Evolutionary conservation across 768 basidiomycete species (phyloP).

Genomic region (Agrocybe pediades): DNA sequence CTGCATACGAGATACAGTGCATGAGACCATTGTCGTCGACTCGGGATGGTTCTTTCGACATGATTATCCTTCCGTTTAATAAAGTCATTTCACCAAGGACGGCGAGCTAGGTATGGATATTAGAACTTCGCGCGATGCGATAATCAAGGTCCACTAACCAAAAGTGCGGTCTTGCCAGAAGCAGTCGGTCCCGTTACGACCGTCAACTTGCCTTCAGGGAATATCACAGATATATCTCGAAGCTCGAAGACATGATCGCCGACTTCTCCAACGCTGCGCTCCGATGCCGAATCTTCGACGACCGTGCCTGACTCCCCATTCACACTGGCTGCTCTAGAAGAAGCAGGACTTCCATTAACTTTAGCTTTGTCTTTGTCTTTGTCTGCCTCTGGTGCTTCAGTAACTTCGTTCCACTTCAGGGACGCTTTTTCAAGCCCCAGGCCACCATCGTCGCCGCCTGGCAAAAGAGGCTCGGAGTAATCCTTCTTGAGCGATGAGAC

Average conservation of each 20-base stretch:
- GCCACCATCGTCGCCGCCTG: conserved; percentile 36
- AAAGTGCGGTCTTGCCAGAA: conserved; percentile 78
- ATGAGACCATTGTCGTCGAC: conserved; percentile 63
- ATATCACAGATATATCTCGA: conserved; percentile 62
- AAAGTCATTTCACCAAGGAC: conserved; percentile 73
- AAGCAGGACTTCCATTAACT: conserved; percentile 3
- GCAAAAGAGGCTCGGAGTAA: conserved; percentile 25
- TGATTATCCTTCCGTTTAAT: conserved; percentile 49
- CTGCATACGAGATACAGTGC: conserved; percentile 70
- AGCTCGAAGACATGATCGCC: conserved; percentile 65
- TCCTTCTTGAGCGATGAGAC: conserved; percentile 64
- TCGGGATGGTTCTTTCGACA: conserved; percentile 63
- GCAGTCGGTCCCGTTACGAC: conserved; percentile 81
- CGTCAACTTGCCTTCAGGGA: conserved; percentile 72
- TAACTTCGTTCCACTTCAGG: conserved; percentile 64
- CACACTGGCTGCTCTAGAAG: conserved; percentile 16
- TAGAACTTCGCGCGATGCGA: not conserved
- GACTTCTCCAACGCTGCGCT: conserved; percentile 18
- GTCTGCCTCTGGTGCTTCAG: conserved; percentile 25
- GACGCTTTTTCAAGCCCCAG: conserved; percentile 61
- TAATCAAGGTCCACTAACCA: conserved; percentile 41
- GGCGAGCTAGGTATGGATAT: conserved; percentile 49
- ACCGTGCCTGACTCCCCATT: conserved; percentile 20
- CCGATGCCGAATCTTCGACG: conserved; percentile 22
- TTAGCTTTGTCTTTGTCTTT: conserved; percentile 26